Percentiles rank a stretch among this genome's conserved stretches.
Evolutionary conservation across 352 stramenopile species (phyloP).

Genomic region (Pythium angustatum): DNA sequence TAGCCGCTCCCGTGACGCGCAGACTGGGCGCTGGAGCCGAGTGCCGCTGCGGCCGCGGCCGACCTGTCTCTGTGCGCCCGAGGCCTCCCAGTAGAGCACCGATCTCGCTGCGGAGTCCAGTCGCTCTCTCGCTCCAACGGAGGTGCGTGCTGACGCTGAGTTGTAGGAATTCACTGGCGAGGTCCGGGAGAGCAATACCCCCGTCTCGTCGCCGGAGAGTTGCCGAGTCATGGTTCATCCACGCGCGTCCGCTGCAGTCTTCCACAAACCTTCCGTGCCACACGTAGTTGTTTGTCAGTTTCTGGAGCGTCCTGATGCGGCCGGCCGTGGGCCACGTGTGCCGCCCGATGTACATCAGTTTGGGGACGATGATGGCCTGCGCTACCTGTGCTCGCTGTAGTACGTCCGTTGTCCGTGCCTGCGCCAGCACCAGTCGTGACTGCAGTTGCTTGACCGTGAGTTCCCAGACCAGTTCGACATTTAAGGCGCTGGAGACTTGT

Average conservation of each 20-base stretch:
- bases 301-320: neutral
- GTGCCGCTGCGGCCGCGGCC: neutral
- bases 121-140: neutral
- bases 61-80: neutral
- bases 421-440: neutral
- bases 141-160: neutral
- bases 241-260: neutral
- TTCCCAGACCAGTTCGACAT: neutral
- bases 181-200: neutral
- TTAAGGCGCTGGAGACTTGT: neutral
- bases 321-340: conserved; percentile 4
- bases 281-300: conserved; percentile 4
- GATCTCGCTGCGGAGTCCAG: neutral
- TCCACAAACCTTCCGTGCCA: neutral
- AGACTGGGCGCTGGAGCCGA: neutral
- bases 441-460: neutral
- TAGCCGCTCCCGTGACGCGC: neutral
- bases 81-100: neutral
- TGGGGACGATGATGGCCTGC: conserved; percentile 12
- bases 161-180: neutral
- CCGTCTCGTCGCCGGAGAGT: neutral
- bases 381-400: conserved; percentile 6
- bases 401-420: conserved; percentile 13
- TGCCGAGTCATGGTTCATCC: neutral
- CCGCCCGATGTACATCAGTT: conserved; percentile 5